Evolutionary conservation across 306 rosid genomes (phyloP).

Genomic region (Citrullus amarus): DNA sequence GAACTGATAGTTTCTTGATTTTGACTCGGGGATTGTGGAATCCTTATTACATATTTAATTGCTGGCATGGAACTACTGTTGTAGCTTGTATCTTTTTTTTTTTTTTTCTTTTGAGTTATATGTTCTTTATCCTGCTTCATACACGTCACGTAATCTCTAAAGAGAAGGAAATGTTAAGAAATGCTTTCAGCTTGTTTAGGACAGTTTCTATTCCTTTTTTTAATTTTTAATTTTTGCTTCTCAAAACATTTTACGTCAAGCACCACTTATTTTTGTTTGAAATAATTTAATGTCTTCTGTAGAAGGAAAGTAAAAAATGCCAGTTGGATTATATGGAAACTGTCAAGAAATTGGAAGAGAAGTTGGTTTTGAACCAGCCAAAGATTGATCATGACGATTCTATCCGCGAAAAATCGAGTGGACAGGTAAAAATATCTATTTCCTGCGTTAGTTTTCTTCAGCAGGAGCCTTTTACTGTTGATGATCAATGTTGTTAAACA

Average conservation of each 20-base stretch:
- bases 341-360: conserved; percentile 90
- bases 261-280: not conserved
- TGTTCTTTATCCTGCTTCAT: not conserved
- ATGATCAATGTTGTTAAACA: not conserved
- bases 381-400: conserved; percentile 33
- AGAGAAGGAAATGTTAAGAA: not conserved
- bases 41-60: not conserved
- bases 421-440: conserved; percentile 41
- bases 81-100: not conserved
- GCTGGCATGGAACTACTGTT: not conserved
- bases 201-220: not conserved
- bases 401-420: conserved; percentile 20
- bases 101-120: not conserved
- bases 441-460: not conserved
- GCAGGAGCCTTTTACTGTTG: not conserved
- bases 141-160: not conserved
- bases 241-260: not conserved
- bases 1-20: not conserved
- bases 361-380: conserved; percentile 70
- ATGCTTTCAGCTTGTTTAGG: not conserved
- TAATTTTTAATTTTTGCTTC: not conserved
- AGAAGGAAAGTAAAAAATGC: conserved; percentile 85
- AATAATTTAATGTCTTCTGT: conserved; percentile 19
- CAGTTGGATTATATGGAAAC: conserved; percentile 96
- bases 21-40: not conserved